Conservation (phyloP, 2,329 filamentous ascomycete genomes). For the Sarocladium oryzae region DNA sequence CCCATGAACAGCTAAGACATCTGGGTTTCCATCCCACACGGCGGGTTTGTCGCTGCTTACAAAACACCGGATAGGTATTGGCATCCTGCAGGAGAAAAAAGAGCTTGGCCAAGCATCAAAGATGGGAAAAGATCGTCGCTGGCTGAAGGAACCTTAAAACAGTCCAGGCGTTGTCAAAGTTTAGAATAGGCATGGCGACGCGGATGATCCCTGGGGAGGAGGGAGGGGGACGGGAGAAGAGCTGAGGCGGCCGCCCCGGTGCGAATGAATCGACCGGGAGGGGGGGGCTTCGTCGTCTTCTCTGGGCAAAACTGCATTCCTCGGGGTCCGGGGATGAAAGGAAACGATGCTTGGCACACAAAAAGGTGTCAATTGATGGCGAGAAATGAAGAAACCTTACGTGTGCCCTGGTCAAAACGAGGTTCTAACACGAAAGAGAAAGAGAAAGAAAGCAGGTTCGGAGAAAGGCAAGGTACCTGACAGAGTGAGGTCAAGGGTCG, state of each 20-base stretch:
- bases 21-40: background rate
- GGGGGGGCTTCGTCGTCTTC: too few relatives aligned
- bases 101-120: background rate
- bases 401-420: too few relatives aligned
- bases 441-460: too few relatives aligned
- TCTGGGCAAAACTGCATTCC: background rate
- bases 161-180: background rate
- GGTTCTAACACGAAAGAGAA: too few relatives aligned
- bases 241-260: background rate
- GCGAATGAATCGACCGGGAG: too few relatives aligned
- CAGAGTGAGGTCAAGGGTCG: too few relatives aligned
- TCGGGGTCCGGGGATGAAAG: too few relatives aligned
- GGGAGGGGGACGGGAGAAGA: background rate
- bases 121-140: background rate
- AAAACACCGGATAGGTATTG: background rate
- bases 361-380: too few relatives aligned
- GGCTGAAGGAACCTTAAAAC: background rate
- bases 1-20: too few relatives aligned
- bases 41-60: background rate
- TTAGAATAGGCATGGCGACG: background rate
- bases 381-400: too few relatives aligned
- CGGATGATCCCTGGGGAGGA: background rate
- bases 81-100: background rate
- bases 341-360: too few relatives aligned
- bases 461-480: too few relatives aligned